These are phyloP conservation scores for Tolypocladium tropicale DNA, from an alignment of 2,329 filamentous ascomycete genomes.

Conservation along the genomic window DNA sequence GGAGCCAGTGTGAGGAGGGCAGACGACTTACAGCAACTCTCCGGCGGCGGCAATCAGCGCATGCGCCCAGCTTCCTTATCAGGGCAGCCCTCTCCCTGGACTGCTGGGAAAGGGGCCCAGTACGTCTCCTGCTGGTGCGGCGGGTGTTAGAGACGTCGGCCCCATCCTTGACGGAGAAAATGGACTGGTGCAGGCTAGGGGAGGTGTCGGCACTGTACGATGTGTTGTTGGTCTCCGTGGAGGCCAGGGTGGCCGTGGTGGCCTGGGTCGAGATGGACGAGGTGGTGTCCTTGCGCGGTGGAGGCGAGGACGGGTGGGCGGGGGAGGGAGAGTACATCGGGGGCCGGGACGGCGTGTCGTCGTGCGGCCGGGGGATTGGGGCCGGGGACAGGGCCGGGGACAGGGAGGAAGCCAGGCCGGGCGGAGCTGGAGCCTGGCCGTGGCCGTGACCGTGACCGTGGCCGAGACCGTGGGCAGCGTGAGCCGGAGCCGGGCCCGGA, in stretches of 20 bases:
- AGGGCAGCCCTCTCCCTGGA: constrained; percentile 49
- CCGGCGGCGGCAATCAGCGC: constrained; percentile 42
- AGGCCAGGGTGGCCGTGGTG: constrained; percentile 31
- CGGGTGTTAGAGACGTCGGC: constrained; percentile 41
- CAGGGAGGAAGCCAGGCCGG: constrained; percentile 7
- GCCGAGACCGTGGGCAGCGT: neutral
- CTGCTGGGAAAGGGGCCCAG: constrained; percentile 46
- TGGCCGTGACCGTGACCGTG: neutral
- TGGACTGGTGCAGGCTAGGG: constrained; percentile 37
- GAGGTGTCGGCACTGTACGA: constrained; percentile 44
- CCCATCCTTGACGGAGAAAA: constrained; percentile 46
- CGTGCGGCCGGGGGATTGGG: constrained; percentile 4
- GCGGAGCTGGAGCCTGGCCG: constrained; percentile 3
- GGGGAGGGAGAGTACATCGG: constrained; percentile 6
- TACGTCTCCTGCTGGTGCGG: constrained; percentile 46
- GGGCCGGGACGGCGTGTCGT: constrained; percentile 3
- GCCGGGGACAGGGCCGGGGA: constrained; percentile 14
- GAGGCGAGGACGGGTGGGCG: constrained; percentile 18
- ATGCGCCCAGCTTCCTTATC: constrained; percentile 50
- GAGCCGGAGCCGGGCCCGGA: constrained; percentile 4
- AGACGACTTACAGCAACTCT: constrained; percentile 46
- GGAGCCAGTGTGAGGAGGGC: constrained; percentile 1
- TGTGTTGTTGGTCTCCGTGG: constrained; percentile 37
- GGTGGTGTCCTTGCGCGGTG: constrained; percentile 36
- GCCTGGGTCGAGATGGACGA: constrained; percentile 43